phyloP scores from a whole-genome alignment of 257 asterid species.

The Thymus quinquecostatus region DNA sequence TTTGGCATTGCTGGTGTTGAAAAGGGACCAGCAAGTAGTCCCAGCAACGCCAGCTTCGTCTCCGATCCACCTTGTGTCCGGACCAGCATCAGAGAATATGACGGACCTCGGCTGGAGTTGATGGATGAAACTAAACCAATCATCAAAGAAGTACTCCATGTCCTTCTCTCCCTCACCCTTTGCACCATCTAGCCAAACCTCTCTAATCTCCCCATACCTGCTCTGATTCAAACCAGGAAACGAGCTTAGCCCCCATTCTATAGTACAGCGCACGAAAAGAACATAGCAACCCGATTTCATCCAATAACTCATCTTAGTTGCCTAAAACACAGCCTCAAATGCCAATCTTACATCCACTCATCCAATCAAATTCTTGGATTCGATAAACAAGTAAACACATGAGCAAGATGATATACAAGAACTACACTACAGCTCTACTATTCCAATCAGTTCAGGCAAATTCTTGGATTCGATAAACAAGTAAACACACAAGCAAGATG shows the following conservation, averaged over 20 bases:
- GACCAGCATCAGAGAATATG: constrained; percentile 92
- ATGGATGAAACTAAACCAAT: constrained; percentile 84
- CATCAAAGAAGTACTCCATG: constrained; percentile 91
- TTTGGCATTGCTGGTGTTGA: constrained; percentile 58
- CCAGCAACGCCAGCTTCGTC: constrained; percentile 82
- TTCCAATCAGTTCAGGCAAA: too few species aligned
- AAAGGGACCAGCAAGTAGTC: constrained; percentile 92
- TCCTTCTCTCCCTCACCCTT: constrained; percentile 88
- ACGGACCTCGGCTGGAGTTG: constrained; percentile 81
- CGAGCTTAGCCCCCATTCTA: constrained; percentile 1
- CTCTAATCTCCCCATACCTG: constrained; percentile 81
- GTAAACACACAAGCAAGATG: too few species aligned
- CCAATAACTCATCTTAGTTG: background rate
- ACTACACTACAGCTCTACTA: too few species aligned
- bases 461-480: too few species aligned
- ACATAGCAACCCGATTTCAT: background rate
- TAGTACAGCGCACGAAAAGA: background rate
- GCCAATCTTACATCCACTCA: background rate
- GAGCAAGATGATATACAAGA: background rate
- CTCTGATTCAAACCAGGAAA: constrained; percentile 24
- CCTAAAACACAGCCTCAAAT: constrained; percentile 1
- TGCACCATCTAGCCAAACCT: constrained; percentile 88
- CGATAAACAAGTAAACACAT: background rate
- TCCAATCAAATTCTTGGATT: too few species aligned
- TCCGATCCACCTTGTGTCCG: constrained; percentile 94